Evolutionary conservation across 345 rosid genomes (phyloP), one percentile per base, ranked within the genome.

Genomic region (Eutrema japonicum): DNA sequence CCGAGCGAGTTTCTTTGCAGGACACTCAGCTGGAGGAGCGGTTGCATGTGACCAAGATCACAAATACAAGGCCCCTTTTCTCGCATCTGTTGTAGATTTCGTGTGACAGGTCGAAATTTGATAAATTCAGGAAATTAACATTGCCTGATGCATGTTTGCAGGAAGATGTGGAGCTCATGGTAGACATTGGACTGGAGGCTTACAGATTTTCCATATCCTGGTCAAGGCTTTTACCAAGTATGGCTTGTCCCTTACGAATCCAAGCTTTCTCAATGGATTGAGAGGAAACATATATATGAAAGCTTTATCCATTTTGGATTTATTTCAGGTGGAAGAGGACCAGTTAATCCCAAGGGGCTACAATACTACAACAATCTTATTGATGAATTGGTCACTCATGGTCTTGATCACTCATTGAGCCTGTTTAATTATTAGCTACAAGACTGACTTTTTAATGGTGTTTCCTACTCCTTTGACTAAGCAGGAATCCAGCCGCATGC

Each of bases 81-180:
- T 45, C 59, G 1, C 38, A 54, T 33, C 42, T 55, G 10, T 35
- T 6, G 14, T 22, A 30, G 8, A 35, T 4, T 3, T n/a, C 42
- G 42, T 8, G 27, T 35, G 42, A 56, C 26, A 13, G 11, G 11
- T 51, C 22, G 22, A 22, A 22, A 22, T 22, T 22, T 22, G 22
- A 22, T 22, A 1, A 22, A 22, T 22, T 22, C 22, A 22, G 8
- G 41, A 38, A 3, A n/a, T n/a, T 40, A 13, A n/a, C 1, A 27
- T 8, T 48, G 33, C 49, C 10, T 54, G 13, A 16, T 16, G 16
- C 16, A 26, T 9, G 54, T 33, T 43, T 59, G 77, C 78, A 88
- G 92, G 92, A 91, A 81, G 97, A 91, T 80, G 95, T 89, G 41
- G 82, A 82, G 71, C 89, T 91, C 42, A 91, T 91, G 95, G 85